A percentile compares a stretch with the other conserved stretches of the same genome.
Conservation (phyloP, 75 land plant genomes). For the Pinus taeda region DNA sequence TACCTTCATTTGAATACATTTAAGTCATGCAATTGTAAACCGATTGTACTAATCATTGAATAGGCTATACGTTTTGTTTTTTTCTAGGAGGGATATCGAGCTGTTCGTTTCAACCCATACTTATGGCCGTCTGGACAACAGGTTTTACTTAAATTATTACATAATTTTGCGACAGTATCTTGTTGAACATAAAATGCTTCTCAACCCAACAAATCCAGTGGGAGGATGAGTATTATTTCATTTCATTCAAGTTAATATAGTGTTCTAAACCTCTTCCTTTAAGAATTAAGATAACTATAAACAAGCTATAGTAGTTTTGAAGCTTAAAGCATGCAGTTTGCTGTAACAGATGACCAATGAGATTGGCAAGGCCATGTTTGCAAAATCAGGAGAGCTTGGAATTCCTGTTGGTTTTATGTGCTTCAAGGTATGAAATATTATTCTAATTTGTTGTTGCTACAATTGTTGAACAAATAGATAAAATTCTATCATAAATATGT, state of each 20-base stretch:
- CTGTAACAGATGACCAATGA: conserved; percentile 89
- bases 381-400: conserved; percentile 88
- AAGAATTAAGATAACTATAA: background rate
- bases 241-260: background rate
- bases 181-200: too few species aligned
- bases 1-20: background rate
- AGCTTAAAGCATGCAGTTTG: background rate
- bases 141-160: conserved; percentile 28
- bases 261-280: background rate
- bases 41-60: background rate
- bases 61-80: background rate
- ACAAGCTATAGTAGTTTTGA: background rate
- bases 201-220: too few species aligned
- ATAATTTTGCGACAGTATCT: background rate
- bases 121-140: conserved; percentile 84
- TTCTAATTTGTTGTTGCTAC: background rate
- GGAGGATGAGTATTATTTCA: background rate
- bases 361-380: conserved; percentile 76
- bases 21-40: background rate
- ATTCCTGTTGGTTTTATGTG: conserved; percentile 93
- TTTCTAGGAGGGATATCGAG: conserved; percentile 73
- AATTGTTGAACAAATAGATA: background rate
- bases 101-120: conserved; percentile 93
- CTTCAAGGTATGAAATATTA: conserved; percentile 61
- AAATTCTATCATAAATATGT: background rate